Percentiles rank a stretch among this genome's conserved stretches.
Evolutionary conservation across 345 rosid genomes (phyloP).

Genomic region (Bretschneidera sinensis): DNA sequence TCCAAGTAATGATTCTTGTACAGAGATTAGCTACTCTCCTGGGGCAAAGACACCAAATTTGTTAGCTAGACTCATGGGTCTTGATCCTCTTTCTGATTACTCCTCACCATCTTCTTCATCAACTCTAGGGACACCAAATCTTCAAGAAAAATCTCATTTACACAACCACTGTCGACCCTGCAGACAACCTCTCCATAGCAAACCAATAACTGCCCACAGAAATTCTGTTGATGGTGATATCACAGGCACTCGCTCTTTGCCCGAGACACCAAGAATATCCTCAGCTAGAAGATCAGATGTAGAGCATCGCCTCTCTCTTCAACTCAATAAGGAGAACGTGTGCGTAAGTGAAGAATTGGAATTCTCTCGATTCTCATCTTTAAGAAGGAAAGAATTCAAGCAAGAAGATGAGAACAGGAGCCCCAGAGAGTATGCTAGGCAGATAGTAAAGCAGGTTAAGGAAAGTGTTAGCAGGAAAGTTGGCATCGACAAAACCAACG

Average conservation of each 20-base stretch:
- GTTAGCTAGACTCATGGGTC: constrained; percentile 94
- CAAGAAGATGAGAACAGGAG: constrained; percentile 54
- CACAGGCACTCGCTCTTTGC: constrained; percentile 59
- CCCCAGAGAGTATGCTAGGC: constrained; percentile 59
- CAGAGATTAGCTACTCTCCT: constrained; percentile 65
- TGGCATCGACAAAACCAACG: constrained; percentile 81
- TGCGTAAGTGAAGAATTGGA: constrained; percentile 26
- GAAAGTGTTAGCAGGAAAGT: constrained; percentile 58
- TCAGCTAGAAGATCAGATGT: constrained; percentile 73
- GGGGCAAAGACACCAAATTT: constrained; percentile 73
- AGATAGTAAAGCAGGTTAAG: constrained; percentile 75
- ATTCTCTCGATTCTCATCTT: constrained; percentile 35
- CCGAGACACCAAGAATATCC: constrained; percentile 81
- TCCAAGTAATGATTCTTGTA: constrained; percentile 30
- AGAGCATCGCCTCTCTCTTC: constrained; percentile 67
- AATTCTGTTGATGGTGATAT: constrained; percentile 34
- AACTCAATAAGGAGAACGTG: constrained; percentile 62
- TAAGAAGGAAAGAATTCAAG: constrained; percentile 44
- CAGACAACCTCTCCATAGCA: constrained; percentile 27
- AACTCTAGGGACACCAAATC: constrained; percentile 21
- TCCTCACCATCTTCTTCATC: constrained; percentile 30
- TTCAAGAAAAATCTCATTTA: constrained; percentile 14
- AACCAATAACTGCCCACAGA: constrained; percentile 12
- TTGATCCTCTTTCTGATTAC: constrained; percentile 72
- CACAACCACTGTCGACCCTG: constrained; percentile 17